These are phyloP conservation scores for Torulaspora maleeae DNA, from an alignment of 805 yeast species.

Conservation along the genomic window DNA sequence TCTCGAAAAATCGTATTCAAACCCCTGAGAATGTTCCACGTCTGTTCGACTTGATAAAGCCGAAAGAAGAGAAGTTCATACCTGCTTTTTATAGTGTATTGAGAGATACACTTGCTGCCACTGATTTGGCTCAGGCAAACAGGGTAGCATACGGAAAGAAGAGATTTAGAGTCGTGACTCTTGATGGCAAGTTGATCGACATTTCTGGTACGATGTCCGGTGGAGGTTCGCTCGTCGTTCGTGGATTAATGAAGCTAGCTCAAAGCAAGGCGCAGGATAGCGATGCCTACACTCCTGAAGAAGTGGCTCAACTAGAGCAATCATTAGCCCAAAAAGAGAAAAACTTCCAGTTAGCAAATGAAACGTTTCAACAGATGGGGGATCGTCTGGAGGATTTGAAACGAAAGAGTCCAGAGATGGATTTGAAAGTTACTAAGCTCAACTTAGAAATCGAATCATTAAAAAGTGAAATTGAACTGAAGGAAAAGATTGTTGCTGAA, in stretches of 20 bases:
- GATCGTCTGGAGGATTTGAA: conserved; percentile 51
- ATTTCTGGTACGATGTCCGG: conserved; percentile 95
- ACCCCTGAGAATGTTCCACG: conserved; percentile 79
- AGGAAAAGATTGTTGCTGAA: conserved; percentile 42
- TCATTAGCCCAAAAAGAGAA: conserved; percentile 52
- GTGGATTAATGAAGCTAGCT: conserved; percentile 69
- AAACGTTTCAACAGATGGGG: conserved; percentile 56
- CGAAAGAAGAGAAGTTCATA: conserved; percentile 60
- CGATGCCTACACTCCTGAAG: conserved; percentile 44
- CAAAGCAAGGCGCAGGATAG: conserved; percentile 34
- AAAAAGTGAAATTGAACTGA: conserved; percentile 47
- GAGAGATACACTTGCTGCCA: conserved; percentile 83
- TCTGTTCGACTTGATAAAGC: conserved; percentile 74
- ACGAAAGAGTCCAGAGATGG: conserved; percentile 67
- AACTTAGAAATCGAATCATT: conserved; percentile 62
- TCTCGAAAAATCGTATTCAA: conserved; percentile 50
- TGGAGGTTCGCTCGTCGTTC: conserved; percentile 70
- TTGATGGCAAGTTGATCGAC: conserved; percentile 89
- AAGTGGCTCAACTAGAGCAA: conserved; percentile 48
- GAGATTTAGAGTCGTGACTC: conserved; percentile 84
- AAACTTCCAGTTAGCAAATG: conserved; percentile 45
- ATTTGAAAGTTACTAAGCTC: conserved; percentile 52
- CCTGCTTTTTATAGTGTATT: conserved; percentile 89
- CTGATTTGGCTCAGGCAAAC: conserved; percentile 73
- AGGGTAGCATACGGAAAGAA: conserved; percentile 77